These are phyloP conservation scores for Phytophthora brassicae DNA, from an alignment of 352 stramenopile species.

Conservation along the genomic window DNA sequence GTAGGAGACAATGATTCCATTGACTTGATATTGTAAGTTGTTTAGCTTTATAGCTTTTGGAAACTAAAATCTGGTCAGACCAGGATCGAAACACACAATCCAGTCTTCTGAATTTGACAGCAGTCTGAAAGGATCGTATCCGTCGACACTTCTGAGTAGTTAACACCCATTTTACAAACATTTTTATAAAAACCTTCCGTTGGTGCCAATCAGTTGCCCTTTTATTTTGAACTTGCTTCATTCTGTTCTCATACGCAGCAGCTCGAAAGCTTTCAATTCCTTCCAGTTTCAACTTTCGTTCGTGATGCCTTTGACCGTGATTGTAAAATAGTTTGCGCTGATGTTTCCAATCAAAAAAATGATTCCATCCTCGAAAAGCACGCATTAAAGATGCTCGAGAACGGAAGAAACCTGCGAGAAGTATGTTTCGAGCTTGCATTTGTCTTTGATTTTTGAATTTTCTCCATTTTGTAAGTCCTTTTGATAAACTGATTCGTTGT, in stretches of 20 bases:
- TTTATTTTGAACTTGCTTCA: background rate
- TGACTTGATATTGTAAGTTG: conserved; percentile 11
- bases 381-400: conserved; percentile 16
- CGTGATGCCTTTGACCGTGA: conserved; percentile 4
- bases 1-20: conserved; percentile 2
- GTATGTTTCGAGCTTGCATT: conserved; percentile 2
- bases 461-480: conserved; percentile 25
- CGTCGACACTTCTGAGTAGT: background rate
- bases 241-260: background rate
- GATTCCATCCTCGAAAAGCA: conserved; percentile 10
- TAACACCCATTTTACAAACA: conserved; percentile 10
- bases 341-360: conserved; percentile 11
- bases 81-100: conserved; percentile 4
- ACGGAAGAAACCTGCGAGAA: conserved; percentile 36
- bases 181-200: conserved; percentile 2
- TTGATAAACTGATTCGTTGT: conserved; percentile 4
- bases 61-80: background rate
- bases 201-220: conserved; percentile 16
- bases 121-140: background rate
- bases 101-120: conserved; percentile 6
- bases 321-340: conserved; percentile 10
- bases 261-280: conserved; percentile 5
- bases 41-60: background rate
- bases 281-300: conserved; percentile 10
- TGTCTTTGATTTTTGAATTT: conserved; percentile 12